These are phyloP conservation scores for Russula griseocarnosa DNA, from an alignment of 768 basidiomycete genomes.

Conservation along the genomic window DNA sequence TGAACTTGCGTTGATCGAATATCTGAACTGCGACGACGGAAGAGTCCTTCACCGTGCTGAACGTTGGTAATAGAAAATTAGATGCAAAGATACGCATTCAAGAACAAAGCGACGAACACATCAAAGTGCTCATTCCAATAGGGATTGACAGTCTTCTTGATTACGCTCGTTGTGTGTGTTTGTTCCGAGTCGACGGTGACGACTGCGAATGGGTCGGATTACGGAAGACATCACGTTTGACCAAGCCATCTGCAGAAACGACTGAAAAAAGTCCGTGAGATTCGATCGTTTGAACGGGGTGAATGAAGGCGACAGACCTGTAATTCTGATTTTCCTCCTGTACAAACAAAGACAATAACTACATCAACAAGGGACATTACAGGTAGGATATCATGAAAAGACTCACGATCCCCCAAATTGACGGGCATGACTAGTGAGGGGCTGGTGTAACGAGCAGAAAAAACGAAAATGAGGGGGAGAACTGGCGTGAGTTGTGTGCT, in stretches of 20 bases:
- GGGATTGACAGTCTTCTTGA: slow-evolving; percentile 91
- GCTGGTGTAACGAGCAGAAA: slow-evolving; percentile 36
- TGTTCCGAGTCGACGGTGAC: slow-evolving; percentile 98
- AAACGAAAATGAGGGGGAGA: background rate
- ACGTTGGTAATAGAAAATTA: background rate
- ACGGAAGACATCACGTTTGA: slow-evolving; percentile 93
- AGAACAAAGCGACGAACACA: slow-evolving; percentile 54
- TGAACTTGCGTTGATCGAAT: slow-evolving; percentile 99
- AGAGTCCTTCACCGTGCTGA: slow-evolving; percentile 92
- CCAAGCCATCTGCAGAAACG: slow-evolving; percentile 90
- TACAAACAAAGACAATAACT: slow-evolving; percentile 27
- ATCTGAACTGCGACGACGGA: slow-evolving; percentile 97
- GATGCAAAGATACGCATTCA: slow-evolving; percentile 14
- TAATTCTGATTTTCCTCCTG: slow-evolving; percentile 74
- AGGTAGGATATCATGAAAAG: background rate
- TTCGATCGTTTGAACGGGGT: background rate
- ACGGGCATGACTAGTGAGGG: slow-evolving; percentile 31
- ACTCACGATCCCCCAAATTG: slow-evolving; percentile 33
- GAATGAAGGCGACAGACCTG: slow-evolving; percentile 45
- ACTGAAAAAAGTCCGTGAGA: slow-evolving; percentile 48
- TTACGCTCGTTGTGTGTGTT: slow-evolving; percentile 93
- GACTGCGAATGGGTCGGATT: slow-evolving; percentile 96
- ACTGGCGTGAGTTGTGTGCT: background rate
- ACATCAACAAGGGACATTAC: background rate
- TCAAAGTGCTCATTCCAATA: slow-evolving; percentile 99